Evolutionary conservation across 805 yeast species (phyloP).

Genomic region (Wickerhamomyces subpelliculosus): DNA sequence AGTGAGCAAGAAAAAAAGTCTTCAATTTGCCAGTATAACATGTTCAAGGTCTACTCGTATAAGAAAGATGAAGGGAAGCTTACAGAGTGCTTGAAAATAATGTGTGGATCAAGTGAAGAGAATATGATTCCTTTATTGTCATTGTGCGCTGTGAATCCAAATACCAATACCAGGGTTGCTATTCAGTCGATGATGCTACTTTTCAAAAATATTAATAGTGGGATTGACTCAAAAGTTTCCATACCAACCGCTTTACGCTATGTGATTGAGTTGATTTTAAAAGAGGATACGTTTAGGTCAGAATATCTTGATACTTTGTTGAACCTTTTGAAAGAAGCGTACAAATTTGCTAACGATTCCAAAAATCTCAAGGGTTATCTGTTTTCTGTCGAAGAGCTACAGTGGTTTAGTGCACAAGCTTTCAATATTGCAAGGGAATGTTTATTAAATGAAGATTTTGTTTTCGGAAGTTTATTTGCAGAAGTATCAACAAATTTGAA

Average conservation of each 20-base stretch:
- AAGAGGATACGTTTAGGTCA: slow-evolving; percentile 8
- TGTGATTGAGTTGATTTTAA: slow-evolving; percentile 25
- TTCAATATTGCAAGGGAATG: slow-evolving; percentile 26
- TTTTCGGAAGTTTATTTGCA: slow-evolving; percentile 14
- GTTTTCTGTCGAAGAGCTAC: slow-evolving; percentile 27
- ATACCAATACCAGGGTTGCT: slow-evolving; percentile 18
- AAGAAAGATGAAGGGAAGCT: slow-evolving; percentile 11
- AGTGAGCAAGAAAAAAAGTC: slow-evolving; percentile 12
- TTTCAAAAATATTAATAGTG: slow-evolving; percentile 18
- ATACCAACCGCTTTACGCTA: slow-evolving; percentile 23
- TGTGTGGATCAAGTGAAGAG: slow-evolving; percentile 28
- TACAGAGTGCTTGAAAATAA: slow-evolving; percentile 24
- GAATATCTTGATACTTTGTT: slow-evolving; percentile 8
- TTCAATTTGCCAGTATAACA: slow-evolving; percentile 27
- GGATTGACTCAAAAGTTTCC: slow-evolving; percentile 11
- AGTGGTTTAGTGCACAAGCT: slow-evolving; percentile 33
- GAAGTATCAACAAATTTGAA: slow-evolving; percentile 14
- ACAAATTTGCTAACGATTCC: slow-evolving; percentile 8
- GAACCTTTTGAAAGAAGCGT: slow-evolving; percentile 8
- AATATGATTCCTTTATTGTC: slow-evolving; percentile 26
- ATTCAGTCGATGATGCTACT: slow-evolving; percentile 20
- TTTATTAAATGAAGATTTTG: slow-evolving; percentile 6
- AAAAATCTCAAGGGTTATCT: slow-evolving; percentile 4
- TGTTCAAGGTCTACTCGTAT: slow-evolving; percentile 19
- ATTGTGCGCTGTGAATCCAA: slow-evolving; percentile 26